Base-by-base conservation (phyloP, 768 basidiomycete genomes). In the Boletus sp. region DNA sequence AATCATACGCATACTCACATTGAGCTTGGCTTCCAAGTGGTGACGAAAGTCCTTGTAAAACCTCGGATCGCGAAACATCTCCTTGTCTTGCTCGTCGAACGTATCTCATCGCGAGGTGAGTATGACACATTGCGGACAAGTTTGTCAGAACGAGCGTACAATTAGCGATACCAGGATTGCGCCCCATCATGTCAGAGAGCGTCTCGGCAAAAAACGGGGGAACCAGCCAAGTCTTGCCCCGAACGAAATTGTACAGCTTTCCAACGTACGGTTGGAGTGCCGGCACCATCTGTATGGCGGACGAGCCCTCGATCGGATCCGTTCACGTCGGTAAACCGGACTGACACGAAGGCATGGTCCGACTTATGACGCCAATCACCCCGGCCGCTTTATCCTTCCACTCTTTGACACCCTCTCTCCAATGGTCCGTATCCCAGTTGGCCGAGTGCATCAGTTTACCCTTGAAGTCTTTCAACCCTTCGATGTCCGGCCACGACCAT, bases 401-500 rank as follows among this genome's bases (percentile, higher is more conserved):
- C 23, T 73, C 70, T 52, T 73, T 72, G 8, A 77, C 75, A 15
- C 72, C 77, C 11, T 77, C 77, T 60, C 76, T 64, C 78, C 77
- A 79, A 34, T 74, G 66, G 11, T 65, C 74, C 30, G 69, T 72
- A 25, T 81, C 77, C 82, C 85, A 87, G 2, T 77, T 64, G 0
- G 85, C 87, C n/a, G 81, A 83, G 59, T 90, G 87, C 1, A 84
- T 68, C 14, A 86, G 65, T 47, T 70, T 74, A 5, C 87, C 87
- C 55, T 77, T 70, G 68, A 83, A 88, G 8, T 66, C 71, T 15
- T 80, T 68, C 29, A 87, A 64, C 4, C 84, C 85, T 9, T 72
- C 65, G 41, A 88, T 85, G 41, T 83, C 77, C 3, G 87, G 87
- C 87, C 84, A 87, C 27, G 76, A 72, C 84, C 84, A 87, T 7